Percentiles rank a stretch among this genome's conserved stretches.
Conservation (phyloP, 1,284 basidiomycete species). For the Puccinia triticina region DNA sequence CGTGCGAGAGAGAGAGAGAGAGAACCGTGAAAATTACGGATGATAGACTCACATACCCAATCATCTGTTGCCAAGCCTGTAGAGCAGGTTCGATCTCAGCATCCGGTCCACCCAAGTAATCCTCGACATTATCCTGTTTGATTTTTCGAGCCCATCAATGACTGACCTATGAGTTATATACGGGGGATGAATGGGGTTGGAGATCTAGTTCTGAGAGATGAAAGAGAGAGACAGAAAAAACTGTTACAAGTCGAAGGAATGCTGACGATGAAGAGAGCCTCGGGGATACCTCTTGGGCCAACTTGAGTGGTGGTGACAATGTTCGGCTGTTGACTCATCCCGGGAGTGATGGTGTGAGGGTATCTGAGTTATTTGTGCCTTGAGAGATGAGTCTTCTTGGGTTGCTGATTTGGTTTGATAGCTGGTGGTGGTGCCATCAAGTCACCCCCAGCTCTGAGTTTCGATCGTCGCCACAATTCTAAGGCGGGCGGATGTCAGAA, state of each 20-base stretch:
- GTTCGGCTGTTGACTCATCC: slow-evolving; percentile 1
- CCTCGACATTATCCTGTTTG: slow-evolving; percentile 75
- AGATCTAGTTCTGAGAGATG: background rate
- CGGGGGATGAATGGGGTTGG: background rate
- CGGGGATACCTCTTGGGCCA: slow-evolving; percentile 39
- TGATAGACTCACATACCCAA: slow-evolving; percentile 68
- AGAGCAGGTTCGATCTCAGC: slow-evolving; percentile 78
- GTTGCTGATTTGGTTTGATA: too few relatives aligned
- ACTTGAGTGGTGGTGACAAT: slow-evolving; percentile 24
- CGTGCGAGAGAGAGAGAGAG: background rate
- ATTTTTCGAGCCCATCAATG: background rate
- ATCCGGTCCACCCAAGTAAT: slow-evolving; percentile 79
- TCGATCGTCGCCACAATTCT: too few relatives aligned
- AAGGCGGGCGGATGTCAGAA: too few relatives aligned
- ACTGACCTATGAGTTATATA: background rate
- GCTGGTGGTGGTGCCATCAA: too few relatives aligned
- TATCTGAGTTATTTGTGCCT: background rate
- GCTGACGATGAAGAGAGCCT: slow-evolving; percentile 45
- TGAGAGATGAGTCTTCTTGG: background rate
- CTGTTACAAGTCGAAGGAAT: background rate
- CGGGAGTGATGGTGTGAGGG: background rate
- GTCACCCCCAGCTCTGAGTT: too few relatives aligned
- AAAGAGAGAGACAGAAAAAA: background rate
- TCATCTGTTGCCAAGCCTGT: slow-evolving; percentile 84
- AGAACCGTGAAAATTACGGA: background rate